Percentiles rank a stretch among this genome's conserved stretches.
Evolutionary conservation across 495 filamentous ascomycete species (phyloP).

Genomic region (Melanomma pulvis-pyrius): DNA sequence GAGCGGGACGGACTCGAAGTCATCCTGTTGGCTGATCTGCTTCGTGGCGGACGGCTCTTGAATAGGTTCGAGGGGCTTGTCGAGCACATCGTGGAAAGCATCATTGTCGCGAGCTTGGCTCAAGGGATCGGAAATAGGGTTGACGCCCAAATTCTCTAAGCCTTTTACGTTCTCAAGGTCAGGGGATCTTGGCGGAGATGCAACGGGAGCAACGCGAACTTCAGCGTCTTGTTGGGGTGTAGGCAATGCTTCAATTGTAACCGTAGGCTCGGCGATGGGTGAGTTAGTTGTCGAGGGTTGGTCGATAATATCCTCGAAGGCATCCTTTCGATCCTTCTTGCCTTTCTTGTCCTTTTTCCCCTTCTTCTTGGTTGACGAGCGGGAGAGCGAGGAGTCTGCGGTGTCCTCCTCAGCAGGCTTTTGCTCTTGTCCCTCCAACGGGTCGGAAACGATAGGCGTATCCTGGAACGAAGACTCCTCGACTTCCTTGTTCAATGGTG

Average conservation of each 20-base stretch:
- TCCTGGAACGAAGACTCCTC: not conserved
- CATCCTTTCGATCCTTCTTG: constrained; percentile 6
- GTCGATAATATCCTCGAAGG: not conserved
- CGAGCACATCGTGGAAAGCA: constrained; percentile 5
- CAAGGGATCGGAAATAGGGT: not conserved
- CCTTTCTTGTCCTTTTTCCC: constrained; percentile 30
- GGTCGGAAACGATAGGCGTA: not conserved
- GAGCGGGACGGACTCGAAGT: not conserved
- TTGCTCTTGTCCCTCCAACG: not conserved
- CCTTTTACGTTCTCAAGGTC: not conserved
- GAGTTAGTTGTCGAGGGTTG: not conserved
- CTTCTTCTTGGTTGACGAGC: constrained; percentile 23
- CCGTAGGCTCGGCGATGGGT: not conserved
- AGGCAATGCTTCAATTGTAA: not conserved
- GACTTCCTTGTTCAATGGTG: not conserved
- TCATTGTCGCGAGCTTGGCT: not conserved
- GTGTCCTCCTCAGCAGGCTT: not conserved
- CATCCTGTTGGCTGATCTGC: not conserved
- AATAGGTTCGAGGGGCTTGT: not conserved
- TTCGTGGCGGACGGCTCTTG: not conserved
- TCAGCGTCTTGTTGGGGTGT: not conserved
- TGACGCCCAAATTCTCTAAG: not conserved
- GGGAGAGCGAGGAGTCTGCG: not conserved
- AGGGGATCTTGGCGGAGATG: not conserved
- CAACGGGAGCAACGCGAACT: not conserved